A percentile compares a stretch with the other conserved stretches of the same genome.
Evolutionary conservation across 2,329 filamentous ascomycete genomes (phyloP).

Genomic region (Sporothrix globosa): DNA sequence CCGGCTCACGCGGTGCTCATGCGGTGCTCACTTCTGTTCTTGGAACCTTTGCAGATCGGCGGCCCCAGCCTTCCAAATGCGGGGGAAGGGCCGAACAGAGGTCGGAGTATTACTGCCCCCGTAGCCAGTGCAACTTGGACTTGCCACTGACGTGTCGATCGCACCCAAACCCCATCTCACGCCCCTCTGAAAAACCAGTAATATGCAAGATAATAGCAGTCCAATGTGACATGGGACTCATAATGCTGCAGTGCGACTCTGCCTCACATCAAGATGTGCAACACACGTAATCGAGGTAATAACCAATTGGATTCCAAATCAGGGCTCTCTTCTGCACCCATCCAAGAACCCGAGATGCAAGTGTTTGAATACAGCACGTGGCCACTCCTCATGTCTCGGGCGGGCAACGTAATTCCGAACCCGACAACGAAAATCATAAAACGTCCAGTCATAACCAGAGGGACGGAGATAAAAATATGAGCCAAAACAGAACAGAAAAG

Average conservation of each 20-base stretch:
- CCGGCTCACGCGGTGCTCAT: no score
- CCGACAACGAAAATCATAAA: background rate
- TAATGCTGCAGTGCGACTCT: background rate
- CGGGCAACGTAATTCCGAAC: background rate
- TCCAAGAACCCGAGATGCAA: background rate
- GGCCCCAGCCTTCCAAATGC: slow-evolving; percentile 6
- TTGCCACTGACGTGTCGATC: slow-evolving; percentile 14
- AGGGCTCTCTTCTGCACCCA: background rate
- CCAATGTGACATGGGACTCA: background rate
- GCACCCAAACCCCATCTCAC: background rate
- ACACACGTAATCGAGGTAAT: background rate
- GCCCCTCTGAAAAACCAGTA: background rate
- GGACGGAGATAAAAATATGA: background rate
- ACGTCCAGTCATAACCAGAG: background rate
- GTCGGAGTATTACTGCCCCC: no score
- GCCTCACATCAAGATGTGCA: background rate
- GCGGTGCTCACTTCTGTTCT: background rate
- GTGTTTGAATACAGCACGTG: background rate
- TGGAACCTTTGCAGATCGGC: background rate
- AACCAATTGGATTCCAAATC: background rate
- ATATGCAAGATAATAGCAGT: background rate
- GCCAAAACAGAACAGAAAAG: slow-evolving; percentile 49
- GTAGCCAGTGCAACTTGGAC: background rate
- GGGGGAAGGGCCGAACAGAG: background rate
- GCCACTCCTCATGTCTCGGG: background rate